Percentiles rank a stretch among this genome's conserved stretches.
Evolutionary conservation across 768 basidiomycete species (phyloP).

Genomic region (Pisolithus microcarpus): DNA sequence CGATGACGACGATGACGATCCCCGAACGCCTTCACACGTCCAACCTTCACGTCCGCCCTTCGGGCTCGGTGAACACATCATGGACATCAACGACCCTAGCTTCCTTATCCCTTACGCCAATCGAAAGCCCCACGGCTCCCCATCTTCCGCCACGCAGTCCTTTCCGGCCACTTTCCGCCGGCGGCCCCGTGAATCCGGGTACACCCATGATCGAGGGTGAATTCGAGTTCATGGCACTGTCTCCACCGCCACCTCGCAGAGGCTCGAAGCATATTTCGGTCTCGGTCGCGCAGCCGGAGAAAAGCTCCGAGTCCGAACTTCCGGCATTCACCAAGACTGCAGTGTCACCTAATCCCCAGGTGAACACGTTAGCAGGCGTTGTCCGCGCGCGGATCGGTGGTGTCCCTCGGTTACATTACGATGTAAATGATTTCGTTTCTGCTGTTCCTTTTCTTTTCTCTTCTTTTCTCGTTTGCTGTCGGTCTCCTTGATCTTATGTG

Average conservation of each 20-base stretch:
- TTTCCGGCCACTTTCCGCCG: conserved; percentile 21
- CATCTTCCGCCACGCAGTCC: conserved; percentile 15
- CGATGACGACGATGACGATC: conserved; percentile 12
- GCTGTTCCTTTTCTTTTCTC: background rate
- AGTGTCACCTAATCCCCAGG: conserved; percentile 6
- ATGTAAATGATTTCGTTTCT: conserved; percentile 19
- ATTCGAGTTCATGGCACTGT: conserved; percentile 43
- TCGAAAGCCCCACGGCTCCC: conserved; percentile 11
- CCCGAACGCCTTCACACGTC: conserved; percentile 14
- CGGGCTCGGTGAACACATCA: conserved; percentile 26
- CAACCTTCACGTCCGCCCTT: conserved; percentile 23
- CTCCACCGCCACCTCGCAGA: conserved; percentile 54
- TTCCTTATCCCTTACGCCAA: conserved; percentile 48
- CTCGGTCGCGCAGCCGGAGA: conserved; percentile 8
- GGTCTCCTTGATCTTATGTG: background rate
- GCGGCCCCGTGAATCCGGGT: background rate
- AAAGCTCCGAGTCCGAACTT: conserved; percentile 3
- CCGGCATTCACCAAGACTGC: conserved; percentile 4
- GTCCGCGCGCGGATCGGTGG: conserved; percentile 45
- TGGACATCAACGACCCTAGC: conserved; percentile 45
- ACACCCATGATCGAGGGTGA: conserved; percentile 19
- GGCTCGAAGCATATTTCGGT: conserved; percentile 43
- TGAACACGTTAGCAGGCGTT: conserved; percentile 24
- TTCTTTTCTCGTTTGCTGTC: background rate
- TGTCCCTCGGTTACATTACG: conserved; percentile 45